Percentiles rank a stretch among this genome's conserved stretches.
These are phyloP conservation scores for Claviceps sp. DNA, from an alignment of 2,329 filamentous ascomycete species.

Conservation along the genomic window DNA sequence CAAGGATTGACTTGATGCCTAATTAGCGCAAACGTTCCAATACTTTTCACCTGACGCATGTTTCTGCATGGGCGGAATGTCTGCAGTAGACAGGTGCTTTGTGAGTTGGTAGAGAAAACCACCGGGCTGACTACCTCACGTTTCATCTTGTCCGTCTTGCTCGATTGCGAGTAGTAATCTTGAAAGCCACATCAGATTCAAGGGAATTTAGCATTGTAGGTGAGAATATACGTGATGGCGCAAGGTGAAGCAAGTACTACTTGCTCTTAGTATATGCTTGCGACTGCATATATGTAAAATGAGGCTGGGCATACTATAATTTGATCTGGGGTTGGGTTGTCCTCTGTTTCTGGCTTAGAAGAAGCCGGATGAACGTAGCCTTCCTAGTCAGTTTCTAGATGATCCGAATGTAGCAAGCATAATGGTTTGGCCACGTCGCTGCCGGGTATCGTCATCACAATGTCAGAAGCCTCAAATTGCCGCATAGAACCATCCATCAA, in stretches of 20 bases:
- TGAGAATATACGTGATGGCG: background rate
- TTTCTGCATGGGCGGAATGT: background rate
- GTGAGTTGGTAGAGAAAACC: background rate
- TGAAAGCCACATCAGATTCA: background rate
- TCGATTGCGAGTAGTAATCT: background rate
- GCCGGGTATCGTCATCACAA: background rate
- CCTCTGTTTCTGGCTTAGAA: too few species aligned
- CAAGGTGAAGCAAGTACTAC: too few species aligned
- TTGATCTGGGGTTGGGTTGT: too few species aligned
- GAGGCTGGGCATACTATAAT: too few species aligned
- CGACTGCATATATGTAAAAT: too few species aligned
- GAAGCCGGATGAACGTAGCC: background rate
- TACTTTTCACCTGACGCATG: background rate
- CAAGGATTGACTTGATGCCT: too few species aligned
- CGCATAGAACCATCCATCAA: background rate
- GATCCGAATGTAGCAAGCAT: background rate
- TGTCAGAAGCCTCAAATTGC: background rate
- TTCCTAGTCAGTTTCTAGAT: background rate
- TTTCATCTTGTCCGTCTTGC: background rate
- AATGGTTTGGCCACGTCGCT: background rate
- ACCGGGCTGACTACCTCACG: background rate
- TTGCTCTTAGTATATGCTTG: too few species aligned
- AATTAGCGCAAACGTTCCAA: background rate
- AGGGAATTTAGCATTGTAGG: background rate
- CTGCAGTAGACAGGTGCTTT: too few species aligned